Evolutionary conservation across 1,284 basidiomycete genomes (phyloP).

Genomic region (Boletus hoseneyae): DNA sequence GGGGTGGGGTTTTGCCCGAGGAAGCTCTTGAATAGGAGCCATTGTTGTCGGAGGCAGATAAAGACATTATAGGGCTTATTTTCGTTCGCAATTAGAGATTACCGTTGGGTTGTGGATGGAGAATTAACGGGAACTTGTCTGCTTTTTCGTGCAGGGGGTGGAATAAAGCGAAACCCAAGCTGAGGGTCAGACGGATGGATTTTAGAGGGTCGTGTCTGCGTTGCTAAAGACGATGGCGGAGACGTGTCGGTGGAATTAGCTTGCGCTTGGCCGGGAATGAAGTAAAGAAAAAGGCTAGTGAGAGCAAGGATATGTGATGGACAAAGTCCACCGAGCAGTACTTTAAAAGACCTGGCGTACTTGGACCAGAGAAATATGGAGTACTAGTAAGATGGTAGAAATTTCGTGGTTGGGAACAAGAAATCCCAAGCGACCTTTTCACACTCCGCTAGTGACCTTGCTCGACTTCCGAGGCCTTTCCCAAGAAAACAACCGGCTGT

Average conservation of each 20-base stretch:
- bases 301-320: slow-evolving; percentile 35
- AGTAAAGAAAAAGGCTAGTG: slow-evolving; percentile 21
- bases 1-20: slow-evolving; percentile 84
- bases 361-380: slow-evolving; percentile 37
- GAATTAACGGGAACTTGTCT: slow-evolving; percentile 35
- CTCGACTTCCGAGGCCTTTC: slow-evolving; percentile 13
- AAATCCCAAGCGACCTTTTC: slow-evolving; percentile 33
- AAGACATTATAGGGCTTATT: slow-evolving; percentile 77
- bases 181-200: slow-evolving; percentile 16
- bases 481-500: slow-evolving; percentile 11
- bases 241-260: slow-evolving; percentile 33
- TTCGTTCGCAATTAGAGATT: slow-evolving; percentile 79
- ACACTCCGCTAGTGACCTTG: slow-evolving; percentile 39
- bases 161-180: slow-evolving; percentile 25
- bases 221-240: slow-evolving; percentile 24
- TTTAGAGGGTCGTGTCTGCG: slow-evolving; percentile 32
- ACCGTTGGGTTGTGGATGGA: slow-evolving; percentile 50
- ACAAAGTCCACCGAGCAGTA: slow-evolving; percentile 31
- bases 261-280: slow-evolving; percentile 29
- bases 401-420: slow-evolving; percentile 41
- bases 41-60: slow-evolving; percentile 77
- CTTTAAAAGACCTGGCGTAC: slow-evolving; percentile 35
- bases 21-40: slow-evolving; percentile 73
- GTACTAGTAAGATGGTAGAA: slow-evolving; percentile 47
- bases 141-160: slow-evolving; percentile 33